These are phyloP conservation scores for Puya raimondii DNA, from an alignment of 176 grass and related monocot genomes.

Conservation along the genomic window DNA sequence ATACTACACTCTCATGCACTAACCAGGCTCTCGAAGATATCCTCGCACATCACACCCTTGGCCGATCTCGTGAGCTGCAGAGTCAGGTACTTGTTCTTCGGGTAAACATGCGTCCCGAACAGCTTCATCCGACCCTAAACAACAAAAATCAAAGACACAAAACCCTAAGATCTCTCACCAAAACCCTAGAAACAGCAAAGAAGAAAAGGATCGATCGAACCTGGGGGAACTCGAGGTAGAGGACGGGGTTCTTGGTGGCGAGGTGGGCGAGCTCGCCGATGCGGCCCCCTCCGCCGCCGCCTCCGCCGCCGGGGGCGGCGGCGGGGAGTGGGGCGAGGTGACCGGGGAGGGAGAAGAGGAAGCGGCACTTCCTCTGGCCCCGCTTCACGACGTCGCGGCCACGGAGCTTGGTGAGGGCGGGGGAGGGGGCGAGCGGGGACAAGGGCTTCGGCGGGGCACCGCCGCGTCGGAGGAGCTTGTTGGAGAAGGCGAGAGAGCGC, in stretches of 20 bases:
- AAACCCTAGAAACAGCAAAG: background rate
- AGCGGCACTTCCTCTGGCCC: slow-evolving; percentile 66
- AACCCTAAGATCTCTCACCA: background rate
- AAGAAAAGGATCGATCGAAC: slow-evolving; percentile 9
- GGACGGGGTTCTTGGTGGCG: slow-evolving; percentile 66
- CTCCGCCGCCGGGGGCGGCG: too few species aligned
- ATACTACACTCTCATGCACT: background rate
- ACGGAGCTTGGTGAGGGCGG: slow-evolving; percentile 49
- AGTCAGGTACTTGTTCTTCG: slow-evolving; percentile 97
- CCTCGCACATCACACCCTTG: slow-evolving; percentile 79
- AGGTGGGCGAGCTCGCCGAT: slow-evolving; percentile 83
- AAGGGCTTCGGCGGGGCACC: slow-evolving; percentile 23
- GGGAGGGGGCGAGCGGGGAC: slow-evolving; percentile 36
- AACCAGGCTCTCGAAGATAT: slow-evolving; percentile 92
- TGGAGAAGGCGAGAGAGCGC: slow-evolving; percentile 60
- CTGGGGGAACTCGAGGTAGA: slow-evolving; percentile 85
- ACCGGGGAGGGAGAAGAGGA: slow-evolving; percentile 87
- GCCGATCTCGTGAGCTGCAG: slow-evolving; percentile 72
- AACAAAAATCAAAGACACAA: background rate
- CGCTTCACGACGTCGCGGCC: slow-evolving; percentile 79
- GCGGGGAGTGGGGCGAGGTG: slow-evolving; percentile 56
- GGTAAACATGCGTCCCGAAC: slow-evolving; percentile 85
- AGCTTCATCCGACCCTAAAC: slow-evolving; percentile 85
- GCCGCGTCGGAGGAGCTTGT: slow-evolving; percentile 45
- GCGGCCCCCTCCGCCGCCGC: slow-evolving; percentile 26